These are phyloP conservation scores for Flaveria bidentis DNA, from an alignment of 129 eudicot species.

Conservation along the genomic window DNA sequence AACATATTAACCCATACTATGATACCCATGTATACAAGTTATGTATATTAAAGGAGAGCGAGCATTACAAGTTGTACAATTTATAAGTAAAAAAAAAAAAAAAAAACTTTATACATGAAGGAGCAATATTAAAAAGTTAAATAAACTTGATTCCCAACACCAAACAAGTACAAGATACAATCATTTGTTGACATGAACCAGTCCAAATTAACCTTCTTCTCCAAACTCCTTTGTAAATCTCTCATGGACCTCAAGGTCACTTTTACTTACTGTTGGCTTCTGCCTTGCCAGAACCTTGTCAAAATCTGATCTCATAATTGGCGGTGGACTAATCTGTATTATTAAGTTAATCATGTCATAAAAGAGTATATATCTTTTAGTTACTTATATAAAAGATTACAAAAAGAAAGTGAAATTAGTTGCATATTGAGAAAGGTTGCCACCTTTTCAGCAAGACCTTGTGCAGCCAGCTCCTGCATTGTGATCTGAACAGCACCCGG, in stretches of 20 bases:
- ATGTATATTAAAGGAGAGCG: not conserved
- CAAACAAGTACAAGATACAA: conserved; percentile 12
- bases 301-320: conserved; percentile 68
- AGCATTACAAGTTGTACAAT: conserved; percentile 1
- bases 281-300: conserved; percentile 68
- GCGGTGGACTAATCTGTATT: conserved; percentile 83
- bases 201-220: conserved; percentile 73
- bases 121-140: conserved; percentile 1
- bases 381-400: no score
- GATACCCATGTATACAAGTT: not conserved
- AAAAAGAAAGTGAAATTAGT: no score
- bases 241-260: conserved; percentile 89
- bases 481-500: conserved; percentile 82
- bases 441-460: conserved; percentile 92
- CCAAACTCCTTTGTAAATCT: conserved; percentile 92
- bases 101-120: conserved; percentile 13
- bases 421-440: not conserved
- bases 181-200: conserved; percentile 2
- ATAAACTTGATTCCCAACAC: conserved; percentile 4
- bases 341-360: not conserved
- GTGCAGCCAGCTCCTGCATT: conserved; percentile 87
- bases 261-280: conserved; percentile 40
- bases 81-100: conserved; percentile 11
- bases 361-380: not conserved
- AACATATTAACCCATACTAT: no score